Conservation (phyloP, 805 yeast species). For the Tanozyma kutaoensis region DNA sequence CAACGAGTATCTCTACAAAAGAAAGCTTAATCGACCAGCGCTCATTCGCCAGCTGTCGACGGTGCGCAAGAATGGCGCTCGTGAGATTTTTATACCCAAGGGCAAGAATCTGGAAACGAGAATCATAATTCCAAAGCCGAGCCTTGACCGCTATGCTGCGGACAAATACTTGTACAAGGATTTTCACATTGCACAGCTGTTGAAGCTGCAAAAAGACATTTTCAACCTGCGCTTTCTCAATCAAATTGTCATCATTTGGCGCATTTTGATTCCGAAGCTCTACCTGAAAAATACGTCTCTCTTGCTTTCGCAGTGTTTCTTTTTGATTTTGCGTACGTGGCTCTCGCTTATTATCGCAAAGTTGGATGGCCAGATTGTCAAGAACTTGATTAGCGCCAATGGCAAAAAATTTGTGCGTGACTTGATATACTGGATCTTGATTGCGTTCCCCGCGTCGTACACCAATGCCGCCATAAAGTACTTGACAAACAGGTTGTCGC, state of each 20-base stretch:
- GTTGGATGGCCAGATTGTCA: conserved; percentile 84
- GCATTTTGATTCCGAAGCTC: conserved; percentile 66
- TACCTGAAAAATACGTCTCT: conserved; percentile 54
- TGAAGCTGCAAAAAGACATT: conserved; percentile 15
- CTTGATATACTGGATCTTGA: conserved; percentile 72
- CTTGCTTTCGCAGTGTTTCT: conserved; percentile 56
- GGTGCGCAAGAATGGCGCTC: conserved; percentile 28
- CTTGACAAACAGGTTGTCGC: conserved; percentile 60
- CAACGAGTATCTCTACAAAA: conserved; percentile 15
- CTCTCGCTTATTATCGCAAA: conserved; percentile 74
- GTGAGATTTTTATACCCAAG: conserved; percentile 36
- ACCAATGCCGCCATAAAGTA: conserved; percentile 84
- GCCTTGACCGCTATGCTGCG: conserved; percentile 38
- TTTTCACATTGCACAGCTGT: conserved; percentile 19
- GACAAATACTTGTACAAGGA: conserved; percentile 41
- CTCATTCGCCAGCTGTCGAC: conserved; percentile 29
- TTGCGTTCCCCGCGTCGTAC: conserved; percentile 88
- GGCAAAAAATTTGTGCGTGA: conserved; percentile 66
- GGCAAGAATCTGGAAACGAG: conserved; percentile 22
- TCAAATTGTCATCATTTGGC: conserved; percentile 67
- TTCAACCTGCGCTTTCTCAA: conserved; percentile 53
- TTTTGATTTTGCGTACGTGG: conserved; percentile 76
- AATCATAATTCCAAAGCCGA: conserved; percentile 33
- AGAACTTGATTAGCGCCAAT: conserved; percentile 73
- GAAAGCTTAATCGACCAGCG: conserved; percentile 16